phyloP scores from a whole-genome alignment of 2,329 filamentous ascomycete genomes.

The Ophiostoma ulmi region DNA sequence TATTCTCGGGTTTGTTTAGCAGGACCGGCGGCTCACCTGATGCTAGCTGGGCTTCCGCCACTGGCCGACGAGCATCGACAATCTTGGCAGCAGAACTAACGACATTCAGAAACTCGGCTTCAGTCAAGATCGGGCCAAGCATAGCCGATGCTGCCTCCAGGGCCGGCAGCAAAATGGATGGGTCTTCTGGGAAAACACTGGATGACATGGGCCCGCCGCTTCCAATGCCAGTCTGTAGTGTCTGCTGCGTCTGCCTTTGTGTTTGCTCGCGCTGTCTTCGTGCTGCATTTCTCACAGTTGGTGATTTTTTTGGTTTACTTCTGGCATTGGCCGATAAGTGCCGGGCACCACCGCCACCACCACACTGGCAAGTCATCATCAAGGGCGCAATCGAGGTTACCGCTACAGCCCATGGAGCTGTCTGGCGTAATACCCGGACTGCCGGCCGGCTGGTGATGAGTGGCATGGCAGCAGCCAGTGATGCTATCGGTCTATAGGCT shows the following conservation, averaged over 20 bases:
- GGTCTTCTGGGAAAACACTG: slow-evolving; percentile 18
- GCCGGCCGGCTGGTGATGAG: neutral
- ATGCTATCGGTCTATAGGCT: neutral
- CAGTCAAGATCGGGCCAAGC: slow-evolving; percentile 10
- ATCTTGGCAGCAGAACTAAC: neutral
- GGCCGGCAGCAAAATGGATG: neutral
- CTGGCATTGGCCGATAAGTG: neutral
- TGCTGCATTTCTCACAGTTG: neutral
- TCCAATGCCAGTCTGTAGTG: neutral
- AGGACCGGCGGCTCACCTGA: slow-evolving; percentile 14
- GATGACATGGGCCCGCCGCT: neutral
- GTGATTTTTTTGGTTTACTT: neutral
- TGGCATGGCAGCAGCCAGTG: neutral
- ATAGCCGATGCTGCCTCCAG: slow-evolving; percentile 12
- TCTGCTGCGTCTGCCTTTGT: neutral
- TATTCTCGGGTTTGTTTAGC: neutral
- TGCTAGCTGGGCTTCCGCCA: slow-evolving; percentile 7
- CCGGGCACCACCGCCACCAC: neutral
- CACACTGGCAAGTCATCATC: neutral
- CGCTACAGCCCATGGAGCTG: neutral
- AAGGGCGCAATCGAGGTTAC: no score
- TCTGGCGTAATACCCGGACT: neutral
- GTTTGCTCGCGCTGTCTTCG: neutral
- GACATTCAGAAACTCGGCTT: slow-evolving; percentile 17
- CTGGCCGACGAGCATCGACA: neutral